A percentile compares a stretch with the other conserved stretches of the same genome.
phyloP scores from a whole-genome alignment of 2,329 filamentous ascomycete genomes.

The Colletotrichum sp. region DNA sequence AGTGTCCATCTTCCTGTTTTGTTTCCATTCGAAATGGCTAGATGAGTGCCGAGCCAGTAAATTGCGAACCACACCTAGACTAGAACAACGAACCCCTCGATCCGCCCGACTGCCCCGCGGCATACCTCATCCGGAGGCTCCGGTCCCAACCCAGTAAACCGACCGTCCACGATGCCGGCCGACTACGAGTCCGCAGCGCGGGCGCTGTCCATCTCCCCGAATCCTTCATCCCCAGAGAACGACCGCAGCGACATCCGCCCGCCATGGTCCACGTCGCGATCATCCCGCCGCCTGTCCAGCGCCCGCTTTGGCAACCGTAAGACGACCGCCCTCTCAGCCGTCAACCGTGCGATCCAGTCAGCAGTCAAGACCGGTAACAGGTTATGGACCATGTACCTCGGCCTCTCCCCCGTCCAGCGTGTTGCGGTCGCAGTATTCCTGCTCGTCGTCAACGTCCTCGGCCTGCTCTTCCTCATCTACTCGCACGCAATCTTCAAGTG shows the following conservation, averaged over 20 bases:
- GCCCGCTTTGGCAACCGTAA: slow-evolving; percentile 36
- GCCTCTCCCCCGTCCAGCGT: slow-evolving; percentile 66
- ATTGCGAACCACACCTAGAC: neutral
- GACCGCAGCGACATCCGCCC: slow-evolving; percentile 49
- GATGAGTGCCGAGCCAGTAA: neutral
- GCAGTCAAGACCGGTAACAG: slow-evolving; percentile 49
- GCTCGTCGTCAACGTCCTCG: slow-evolving; percentile 57
- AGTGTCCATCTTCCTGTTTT: neutral
- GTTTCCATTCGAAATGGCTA: neutral
- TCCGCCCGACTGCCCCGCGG: neutral
- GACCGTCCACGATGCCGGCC: slow-evolving; percentile 48
- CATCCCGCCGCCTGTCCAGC: slow-evolving; percentile 44
- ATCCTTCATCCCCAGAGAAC: slow-evolving; percentile 31
- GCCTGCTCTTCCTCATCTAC: slow-evolving; percentile 76
- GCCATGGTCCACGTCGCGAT: slow-evolving; percentile 36
- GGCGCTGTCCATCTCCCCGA: slow-evolving; percentile 50
- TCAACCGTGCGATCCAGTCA: slow-evolving; percentile 44
- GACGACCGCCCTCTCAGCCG: slow-evolving; percentile 27
- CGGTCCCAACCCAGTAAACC: neutral
- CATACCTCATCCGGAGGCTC: slow-evolving; percentile 2
- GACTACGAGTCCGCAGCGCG: slow-evolving; percentile 56
- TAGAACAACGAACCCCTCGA: neutral
- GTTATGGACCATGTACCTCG: slow-evolving; percentile 54
- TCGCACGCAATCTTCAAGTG: slow-evolving; percentile 80
- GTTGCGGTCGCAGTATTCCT: slow-evolving; percentile 58